Conservation (phyloP, 2,329 filamentous ascomycete species). For the Atkinsonella hypoxylon region DNA sequence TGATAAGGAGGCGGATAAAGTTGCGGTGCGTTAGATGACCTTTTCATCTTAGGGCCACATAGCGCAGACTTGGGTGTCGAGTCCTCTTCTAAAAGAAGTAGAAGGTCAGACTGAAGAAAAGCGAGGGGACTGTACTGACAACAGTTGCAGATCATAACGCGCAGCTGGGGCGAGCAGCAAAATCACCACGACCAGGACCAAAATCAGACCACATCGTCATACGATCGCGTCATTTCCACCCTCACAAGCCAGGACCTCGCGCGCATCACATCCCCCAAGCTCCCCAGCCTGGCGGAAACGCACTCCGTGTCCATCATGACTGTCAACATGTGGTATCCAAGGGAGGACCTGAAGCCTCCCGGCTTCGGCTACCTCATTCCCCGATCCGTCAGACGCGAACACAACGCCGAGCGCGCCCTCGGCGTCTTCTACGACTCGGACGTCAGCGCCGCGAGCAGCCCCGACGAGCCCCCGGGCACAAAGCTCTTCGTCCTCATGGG, state of each 20-base stretch:
- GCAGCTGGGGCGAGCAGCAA: background rate
- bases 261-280: slow-evolving; percentile 20
- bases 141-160: slow-evolving; percentile 10
- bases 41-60: background rate
- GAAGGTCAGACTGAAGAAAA: too few relatives aligned
- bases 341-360: slow-evolving; percentile 47
- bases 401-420: slow-evolving; percentile 73
- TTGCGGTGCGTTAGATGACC: slow-evolving; percentile 27
- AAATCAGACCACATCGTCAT: slow-evolving; percentile 13
- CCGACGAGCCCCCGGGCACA: slow-evolving; percentile 52
- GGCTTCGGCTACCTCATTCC: slow-evolving; percentile 94
- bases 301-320: slow-evolving; percentile 76
- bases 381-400: slow-evolving; percentile 50
- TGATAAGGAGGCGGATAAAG: slow-evolving; percentile 21
- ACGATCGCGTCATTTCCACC: slow-evolving; percentile 54
- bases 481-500: slow-evolving; percentile 93
- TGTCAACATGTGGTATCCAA: slow-evolving; percentile 76
- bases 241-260: slow-evolving; percentile 38
- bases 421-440: slow-evolving; percentile 89
- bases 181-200: too few relatives aligned
- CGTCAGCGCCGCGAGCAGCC: slow-evolving; percentile 28
- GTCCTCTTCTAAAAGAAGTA: too few relatives aligned
- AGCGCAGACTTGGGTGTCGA: too few relatives aligned
- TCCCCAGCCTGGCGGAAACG: slow-evolving; percentile 39
- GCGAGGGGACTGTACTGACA: background rate